Evolutionary conservation across 345 rosid genomes (phyloP).

Genomic region (Nasturtium officinale): DNA sequence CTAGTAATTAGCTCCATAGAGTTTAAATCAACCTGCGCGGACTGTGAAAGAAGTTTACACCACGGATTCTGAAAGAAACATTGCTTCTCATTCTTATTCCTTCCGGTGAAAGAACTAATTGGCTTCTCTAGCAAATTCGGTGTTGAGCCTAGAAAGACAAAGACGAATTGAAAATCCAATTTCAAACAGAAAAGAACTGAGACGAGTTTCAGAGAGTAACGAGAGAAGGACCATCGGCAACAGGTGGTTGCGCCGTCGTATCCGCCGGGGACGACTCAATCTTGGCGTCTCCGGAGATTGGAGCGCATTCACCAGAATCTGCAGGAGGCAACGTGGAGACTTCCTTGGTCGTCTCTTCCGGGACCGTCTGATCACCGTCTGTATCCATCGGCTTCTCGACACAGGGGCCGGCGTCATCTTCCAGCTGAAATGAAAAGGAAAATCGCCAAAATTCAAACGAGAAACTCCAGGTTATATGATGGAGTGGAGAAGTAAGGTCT

Average conservation of each 20-base stretch:
- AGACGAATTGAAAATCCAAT: conserved; percentile 11
- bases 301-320: conserved; percentile 48
- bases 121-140: conserved; percentile 60
- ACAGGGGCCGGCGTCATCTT: conserved; percentile 50
- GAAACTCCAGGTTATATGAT: neutral
- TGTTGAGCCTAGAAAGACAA: conserved; percentile 50
- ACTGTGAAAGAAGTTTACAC: conserved; percentile 79
- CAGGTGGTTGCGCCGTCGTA: conserved; percentile 49
- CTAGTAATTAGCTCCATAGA: neutral
- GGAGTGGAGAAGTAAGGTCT: neutral
- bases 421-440: conserved; percentile 49
- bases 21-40: conserved; percentile 57
- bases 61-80: conserved; percentile 55
- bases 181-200: conserved; percentile 18
- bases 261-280: conserved; percentile 53
- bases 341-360: conserved; percentile 59
- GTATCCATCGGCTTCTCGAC: conserved; percentile 50
- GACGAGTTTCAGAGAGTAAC: neutral
- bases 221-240: conserved; percentile 54
- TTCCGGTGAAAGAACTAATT: conserved; percentile 51
- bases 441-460: conserved; percentile 32
- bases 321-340: conserved; percentile 48
- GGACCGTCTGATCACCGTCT: conserved; percentile 31
- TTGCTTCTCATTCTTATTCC: conserved; percentile 51
- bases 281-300: conserved; percentile 55